These are phyloP conservation scores for Escovopsis sp. DNA, from an alignment of 2,329 filamentous ascomycete genomes.

Conservation along the genomic window DNA sequence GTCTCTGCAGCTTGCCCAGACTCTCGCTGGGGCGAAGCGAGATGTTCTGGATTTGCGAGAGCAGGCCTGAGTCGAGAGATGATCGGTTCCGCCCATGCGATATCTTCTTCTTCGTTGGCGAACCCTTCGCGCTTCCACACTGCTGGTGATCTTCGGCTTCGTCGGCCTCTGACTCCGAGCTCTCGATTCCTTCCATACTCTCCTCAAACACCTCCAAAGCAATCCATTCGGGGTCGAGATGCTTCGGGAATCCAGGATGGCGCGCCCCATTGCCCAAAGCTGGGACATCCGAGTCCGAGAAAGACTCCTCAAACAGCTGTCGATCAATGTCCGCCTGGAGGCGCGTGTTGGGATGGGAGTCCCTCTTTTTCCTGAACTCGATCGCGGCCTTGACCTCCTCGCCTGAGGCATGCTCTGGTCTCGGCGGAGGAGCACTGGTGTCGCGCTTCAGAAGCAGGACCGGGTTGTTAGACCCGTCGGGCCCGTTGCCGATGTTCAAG, in stretches of 20 bases:
- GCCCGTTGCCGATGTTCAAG: constrained; percentile 51
- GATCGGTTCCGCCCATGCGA: constrained; percentile 6
- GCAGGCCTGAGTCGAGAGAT: constrained; percentile 23
- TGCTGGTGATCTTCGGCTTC: constrained; percentile 20
- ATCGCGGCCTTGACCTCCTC: background rate
- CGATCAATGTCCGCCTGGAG: constrained; percentile 31
- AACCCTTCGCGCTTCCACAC: constrained; percentile 9
- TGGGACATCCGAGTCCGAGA: too few relatives aligned
- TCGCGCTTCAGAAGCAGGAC: constrained; percentile 20
- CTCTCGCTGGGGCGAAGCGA: constrained; percentile 15
- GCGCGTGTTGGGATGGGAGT: constrained; percentile 2
- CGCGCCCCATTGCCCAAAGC: background rate
- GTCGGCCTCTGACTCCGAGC: constrained; percentile 28
- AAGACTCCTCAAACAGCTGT: constrained; percentile 22
- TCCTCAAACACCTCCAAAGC: constrained; percentile 74
- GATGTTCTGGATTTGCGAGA: constrained; percentile 25
- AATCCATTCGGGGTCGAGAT: constrained; percentile 80
- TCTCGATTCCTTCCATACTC: constrained; percentile 27
- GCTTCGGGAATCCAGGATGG: constrained; percentile 38
- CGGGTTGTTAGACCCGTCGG: constrained; percentile 30
- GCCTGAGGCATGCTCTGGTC: constrained; percentile 2
- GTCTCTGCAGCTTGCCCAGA: background rate
- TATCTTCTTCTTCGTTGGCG: constrained; percentile 5
- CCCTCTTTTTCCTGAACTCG: background rate
- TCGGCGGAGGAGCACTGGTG: constrained; percentile 25